Evolutionary conservation across 2,329 filamentous ascomycete species (phyloP).

Genomic region (Colletotrichum neosansevieriae): DNA sequence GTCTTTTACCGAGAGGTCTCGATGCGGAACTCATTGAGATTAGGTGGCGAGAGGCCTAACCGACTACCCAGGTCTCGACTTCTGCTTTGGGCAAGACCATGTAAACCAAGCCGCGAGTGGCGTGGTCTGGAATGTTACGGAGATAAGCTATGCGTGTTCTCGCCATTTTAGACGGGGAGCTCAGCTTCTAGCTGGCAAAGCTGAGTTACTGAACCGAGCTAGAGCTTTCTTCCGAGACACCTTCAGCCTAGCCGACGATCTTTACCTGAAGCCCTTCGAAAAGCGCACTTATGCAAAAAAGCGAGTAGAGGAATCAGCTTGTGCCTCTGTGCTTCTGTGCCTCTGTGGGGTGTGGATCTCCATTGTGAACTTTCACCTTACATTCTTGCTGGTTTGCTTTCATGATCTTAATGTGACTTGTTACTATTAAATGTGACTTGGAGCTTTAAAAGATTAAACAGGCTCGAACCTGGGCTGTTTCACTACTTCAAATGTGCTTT

Average conservation of each 20-base stretch:
- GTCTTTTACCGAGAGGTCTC: neutral
- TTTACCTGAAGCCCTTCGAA: neutral
- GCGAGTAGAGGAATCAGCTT: neutral
- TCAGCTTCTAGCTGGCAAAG: neutral
- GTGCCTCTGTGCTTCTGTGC: too few relatives aligned
- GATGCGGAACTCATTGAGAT: slow-evolving; percentile 13
- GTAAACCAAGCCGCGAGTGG: slow-evolving; percentile 7
- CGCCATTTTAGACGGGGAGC: neutral
- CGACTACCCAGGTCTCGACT: neutral
- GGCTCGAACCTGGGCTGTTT: too few relatives aligned
- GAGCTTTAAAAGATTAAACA: too few relatives aligned
- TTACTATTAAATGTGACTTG: too few relatives aligned
- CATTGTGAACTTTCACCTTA: too few relatives aligned
- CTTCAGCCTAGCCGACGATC: slow-evolving; percentile 4
- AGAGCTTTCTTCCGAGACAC: slow-evolving; percentile 6
- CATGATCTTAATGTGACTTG: too few relatives aligned
- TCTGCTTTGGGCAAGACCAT: neutral
- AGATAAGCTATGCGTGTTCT: slow-evolving; percentile 3
- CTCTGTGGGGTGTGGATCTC: too few relatives aligned
- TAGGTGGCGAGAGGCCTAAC: slow-evolving; percentile 2
- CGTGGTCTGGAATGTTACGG: slow-evolving; percentile 13
- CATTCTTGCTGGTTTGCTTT: too few relatives aligned
- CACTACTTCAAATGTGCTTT: too few relatives aligned
- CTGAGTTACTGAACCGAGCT: neutral
- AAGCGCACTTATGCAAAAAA: neutral